phyloP scores from a whole-genome alignment of 1,284 basidiomycete genomes.

The Heterobasidion parviporum region DNA sequence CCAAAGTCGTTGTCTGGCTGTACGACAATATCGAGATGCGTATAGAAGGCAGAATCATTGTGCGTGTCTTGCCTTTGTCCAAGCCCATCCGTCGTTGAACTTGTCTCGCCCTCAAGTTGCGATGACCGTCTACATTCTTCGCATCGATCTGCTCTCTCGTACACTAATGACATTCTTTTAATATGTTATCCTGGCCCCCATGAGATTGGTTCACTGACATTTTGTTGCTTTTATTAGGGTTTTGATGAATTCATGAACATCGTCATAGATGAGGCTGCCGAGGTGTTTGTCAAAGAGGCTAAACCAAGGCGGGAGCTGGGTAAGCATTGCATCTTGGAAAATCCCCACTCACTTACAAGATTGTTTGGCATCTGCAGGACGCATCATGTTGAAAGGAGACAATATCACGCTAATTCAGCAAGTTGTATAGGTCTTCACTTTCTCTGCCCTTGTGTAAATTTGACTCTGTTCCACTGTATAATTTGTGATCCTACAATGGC shows the following conservation, averaged over 20 bases:
- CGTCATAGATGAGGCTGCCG: slow-evolving; percentile 91
- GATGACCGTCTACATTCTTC: neutral
- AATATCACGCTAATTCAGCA: slow-evolving; percentile 94
- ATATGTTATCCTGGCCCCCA: too few species aligned
- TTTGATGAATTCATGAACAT: slow-evolving; percentile 99
- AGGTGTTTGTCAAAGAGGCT: slow-evolving; percentile 85
- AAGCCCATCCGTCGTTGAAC: slow-evolving; percentile 16
- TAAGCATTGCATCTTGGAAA: slow-evolving; percentile 22
- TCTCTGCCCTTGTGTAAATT: slow-evolving; percentile 1
- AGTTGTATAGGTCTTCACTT: slow-evolving; percentile 24
- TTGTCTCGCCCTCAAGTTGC: slow-evolving; percentile 16
- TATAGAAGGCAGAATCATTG: slow-evolving; percentile 94
- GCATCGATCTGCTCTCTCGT: neutral
- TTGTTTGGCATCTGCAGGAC: slow-evolving; percentile 43
- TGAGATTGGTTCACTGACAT: neutral
- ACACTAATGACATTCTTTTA: too few species aligned
- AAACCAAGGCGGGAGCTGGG: slow-evolving; percentile 80
- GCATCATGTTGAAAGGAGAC: slow-evolving; percentile 91
- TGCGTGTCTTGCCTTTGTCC: slow-evolving; percentile 35
- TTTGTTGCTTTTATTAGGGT: slow-evolving; percentile 48
- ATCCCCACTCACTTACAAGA: neutral
- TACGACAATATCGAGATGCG: slow-evolving; percentile 98
- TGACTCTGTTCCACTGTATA: slow-evolving; percentile 3
- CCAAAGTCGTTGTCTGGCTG: slow-evolving; percentile 89
- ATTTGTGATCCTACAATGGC: slow-evolving; percentile 11